Base-by-base conservation (phyloP, 2,329 filamentous ascomycete species). In the Rhynchosporium graminicola region DNA sequence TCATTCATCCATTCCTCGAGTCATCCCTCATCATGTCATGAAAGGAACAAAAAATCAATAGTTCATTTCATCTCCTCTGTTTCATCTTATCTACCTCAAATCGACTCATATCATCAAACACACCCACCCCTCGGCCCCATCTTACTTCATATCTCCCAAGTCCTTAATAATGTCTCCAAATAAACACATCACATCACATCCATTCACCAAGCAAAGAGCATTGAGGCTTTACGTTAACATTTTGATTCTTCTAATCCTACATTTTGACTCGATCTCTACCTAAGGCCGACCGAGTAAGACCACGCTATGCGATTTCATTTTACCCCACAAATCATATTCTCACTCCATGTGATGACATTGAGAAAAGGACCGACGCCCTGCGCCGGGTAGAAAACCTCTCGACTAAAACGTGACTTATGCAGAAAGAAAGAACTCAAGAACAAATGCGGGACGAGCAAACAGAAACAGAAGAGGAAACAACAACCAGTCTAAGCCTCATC, bases 401-500 rank as follows among this genome's bases (percentile, higher is more conserved):
- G 33, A 36, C 33, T 36, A 5, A 10, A 54, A 54, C 8, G 28
- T 9, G 1, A 40, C 38, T 5, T 15, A 54, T 26, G 3, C 2
- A 50, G 12, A 33, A 36, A n/a, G 3, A 36, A 50, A 50, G 9
- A 12, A 6, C 12, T 20, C 26, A 36, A 10, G 13, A 50, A 15
- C 47, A 12, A 26, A n/a, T 5, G 9, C 33, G 9, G 33, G 42
- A 15, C 20, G 42, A 51, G 13, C 8, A 26, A n/a, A n/a, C 9
- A 82, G 81, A 12, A 81, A 80, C 15, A 91, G 70, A 31, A 91
- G 77, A 1, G 92, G 67, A 93, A 93, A n/a, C 88, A 89, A 36
- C 90, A 26, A 90, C 90, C 77, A 83, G 91, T 46, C 20, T 61
- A 29, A 13, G 29, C 15, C 31, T 28, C 48, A 4, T 36, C 31